Evolutionary conservation across 148 eudicot species (phyloP), one percentile per base, ranked within the genome.

Genomic region (Gaultheria prostrata): DNA sequence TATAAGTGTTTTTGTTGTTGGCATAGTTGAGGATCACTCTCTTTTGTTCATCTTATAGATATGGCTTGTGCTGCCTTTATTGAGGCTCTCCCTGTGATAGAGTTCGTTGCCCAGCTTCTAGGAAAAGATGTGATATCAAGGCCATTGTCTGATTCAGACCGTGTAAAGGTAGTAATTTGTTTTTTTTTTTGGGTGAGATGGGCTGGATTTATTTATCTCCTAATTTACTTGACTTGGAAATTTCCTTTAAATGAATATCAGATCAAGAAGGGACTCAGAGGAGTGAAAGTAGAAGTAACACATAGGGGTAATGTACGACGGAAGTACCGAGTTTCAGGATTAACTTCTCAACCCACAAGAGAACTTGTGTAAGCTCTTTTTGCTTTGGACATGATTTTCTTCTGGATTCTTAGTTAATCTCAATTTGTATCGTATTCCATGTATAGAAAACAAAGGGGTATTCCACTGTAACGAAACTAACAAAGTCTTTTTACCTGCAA

Each of bases 251-350:
- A 57, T 78, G 53, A 71, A 65, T 53, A 5, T 45, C 89, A 93
- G 95, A 86, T 93, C 59, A 93, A 93, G 78, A 93, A 91, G 84
- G 94, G 90, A 67, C 89, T 93, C 51, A 89, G 95, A 88, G 93
- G 95, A 78, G 91, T 93, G 72, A 93, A 93, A 86, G 95, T 93
- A 74, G 95, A 93, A 87, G 93, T 93, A 63, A 93, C 95, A 49
- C 94, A 93, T 82, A 84, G 94, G 83, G 93, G 88, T 20, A 84
- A 85, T 85, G 90, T 89, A 35, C 89, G 95, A n/a, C 89, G 95
- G 76, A 93, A 93, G 85, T 93, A 93, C 79, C 92, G 95, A 51
- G 92, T 93, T 78, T 89, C 92, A 24, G 95, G 95, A 77, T 69
- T 93, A 82, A 91, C 95, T 77, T 84, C 95, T 85, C 95, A 93